Evolutionary conservation across 208 protist species (phyloP).

Genomic region (Hexamita inflata): DNA sequence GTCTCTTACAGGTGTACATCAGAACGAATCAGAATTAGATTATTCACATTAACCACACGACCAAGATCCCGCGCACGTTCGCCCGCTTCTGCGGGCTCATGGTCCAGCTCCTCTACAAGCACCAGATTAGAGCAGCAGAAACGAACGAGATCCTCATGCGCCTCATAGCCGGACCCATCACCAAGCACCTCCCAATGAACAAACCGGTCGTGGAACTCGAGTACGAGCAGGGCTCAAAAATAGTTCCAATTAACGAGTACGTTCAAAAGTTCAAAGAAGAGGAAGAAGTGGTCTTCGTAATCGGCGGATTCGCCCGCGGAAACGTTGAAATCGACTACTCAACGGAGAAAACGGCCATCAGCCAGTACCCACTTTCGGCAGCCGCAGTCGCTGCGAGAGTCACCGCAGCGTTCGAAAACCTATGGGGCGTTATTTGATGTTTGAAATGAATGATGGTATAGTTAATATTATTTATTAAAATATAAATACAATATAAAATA

Average conservation of each 20-base stretch:
- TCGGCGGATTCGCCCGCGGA: conserved; percentile 62
- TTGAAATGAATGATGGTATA: too few relatives aligned
- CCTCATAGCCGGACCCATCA: conserved; percentile 91
- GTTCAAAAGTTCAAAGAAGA: background rate
- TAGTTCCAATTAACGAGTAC: background rate
- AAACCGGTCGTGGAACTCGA: conserved; percentile 3
- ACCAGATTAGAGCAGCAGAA: conserved; percentile 72
- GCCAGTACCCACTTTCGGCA: conserved; percentile 58
- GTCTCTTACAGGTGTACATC: conserved; percentile 66
- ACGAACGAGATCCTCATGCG: conserved; percentile 62
- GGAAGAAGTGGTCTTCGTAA: conserved; percentile 53
- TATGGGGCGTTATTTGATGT: conserved; percentile 56
- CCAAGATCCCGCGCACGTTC: conserved; percentile 86
- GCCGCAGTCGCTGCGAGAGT: conserved; percentile 52
- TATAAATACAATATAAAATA: too few relatives aligned
- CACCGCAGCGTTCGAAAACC: conserved; percentile 54
- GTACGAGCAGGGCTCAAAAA: conserved; percentile 22
- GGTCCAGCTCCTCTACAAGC: conserved; percentile 89
- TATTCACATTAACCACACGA: conserved; percentile 79
- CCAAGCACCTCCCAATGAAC: conserved; percentile 76
- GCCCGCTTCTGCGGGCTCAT: conserved; percentile 92
- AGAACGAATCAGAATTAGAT: conserved; percentile 76
- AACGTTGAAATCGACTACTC: conserved; percentile 54
- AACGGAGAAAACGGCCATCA: conserved; percentile 58
- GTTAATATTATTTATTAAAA: too few relatives aligned